A percentile compares a stretch with the other conserved stretches of the same genome.
These are phyloP conservation scores for Scheffersomyces parashehatae DNA, from an alignment of 1,139 yeast species.

Conservation along the genomic window DNA sequence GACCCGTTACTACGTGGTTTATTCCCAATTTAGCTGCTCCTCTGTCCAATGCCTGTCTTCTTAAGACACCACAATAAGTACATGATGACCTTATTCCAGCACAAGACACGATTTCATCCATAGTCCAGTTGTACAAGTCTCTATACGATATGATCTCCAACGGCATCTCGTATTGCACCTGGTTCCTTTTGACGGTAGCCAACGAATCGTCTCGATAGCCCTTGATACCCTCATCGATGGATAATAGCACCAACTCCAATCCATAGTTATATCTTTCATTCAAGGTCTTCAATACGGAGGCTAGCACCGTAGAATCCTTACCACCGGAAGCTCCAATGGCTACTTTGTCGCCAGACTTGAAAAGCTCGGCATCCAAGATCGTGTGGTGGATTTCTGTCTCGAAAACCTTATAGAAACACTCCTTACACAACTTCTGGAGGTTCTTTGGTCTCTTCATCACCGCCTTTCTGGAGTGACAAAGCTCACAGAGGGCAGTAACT, in stretches of 20 bases:
- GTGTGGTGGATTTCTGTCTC: slow-evolving; percentile 97
- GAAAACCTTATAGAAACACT: slow-evolving; percentile 85
- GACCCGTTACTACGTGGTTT: slow-evolving; percentile 94
- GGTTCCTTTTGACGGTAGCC: slow-evolving; percentile 94
- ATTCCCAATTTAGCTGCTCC: slow-evolving; percentile 92
- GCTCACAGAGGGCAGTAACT: slow-evolving; percentile 63
- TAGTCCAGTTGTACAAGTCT: slow-evolving; percentile 92
- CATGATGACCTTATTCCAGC: slow-evolving; percentile 95
- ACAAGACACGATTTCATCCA: slow-evolving; percentile 96
- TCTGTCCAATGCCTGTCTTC: slow-evolving; percentile 94
- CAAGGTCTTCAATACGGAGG: slow-evolving; percentile 79
- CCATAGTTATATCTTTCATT: slow-evolving; percentile 91
- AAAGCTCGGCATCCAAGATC: slow-evolving; percentile 67
- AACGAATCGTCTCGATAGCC: slow-evolving; percentile 97
- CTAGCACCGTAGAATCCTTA: slow-evolving; percentile 94
- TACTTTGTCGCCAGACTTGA: slow-evolving; percentile 77
- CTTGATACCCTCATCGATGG: slow-evolving; percentile 95
- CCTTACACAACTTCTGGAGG: slow-evolving; percentile 85
- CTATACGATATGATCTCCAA: slow-evolving; percentile 86
- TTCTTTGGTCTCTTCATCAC: slow-evolving; percentile 92
- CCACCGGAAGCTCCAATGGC: slow-evolving; percentile 99
- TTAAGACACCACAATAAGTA: slow-evolving; percentile 95
- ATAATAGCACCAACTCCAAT: slow-evolving; percentile 72
- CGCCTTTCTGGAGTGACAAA: slow-evolving; percentile 84
- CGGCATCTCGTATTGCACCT: slow-evolving; percentile 83